Evolutionary conservation across 192 early-diverging fungal species (phyloP).

Genomic region (Rhizophagus sp.): DNA sequence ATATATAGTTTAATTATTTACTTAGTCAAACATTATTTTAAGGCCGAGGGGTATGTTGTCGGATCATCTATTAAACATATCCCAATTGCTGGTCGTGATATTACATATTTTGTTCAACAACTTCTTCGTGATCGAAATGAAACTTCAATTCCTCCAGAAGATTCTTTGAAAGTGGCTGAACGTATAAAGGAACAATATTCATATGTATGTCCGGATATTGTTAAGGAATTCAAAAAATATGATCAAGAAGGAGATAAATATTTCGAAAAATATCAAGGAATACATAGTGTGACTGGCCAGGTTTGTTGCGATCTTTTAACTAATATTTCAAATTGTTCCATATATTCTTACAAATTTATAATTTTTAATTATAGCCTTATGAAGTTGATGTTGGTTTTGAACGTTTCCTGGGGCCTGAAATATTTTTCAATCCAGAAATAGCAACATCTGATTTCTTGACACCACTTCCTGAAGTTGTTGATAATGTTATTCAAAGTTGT

Average conservation of each 20-base stretch:
- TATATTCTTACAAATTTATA: conserved; percentile 6
- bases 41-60: conserved; percentile 98
- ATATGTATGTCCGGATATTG: conserved; percentile 96
- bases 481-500: conserved; percentile 93
- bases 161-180: conserved; percentile 92
- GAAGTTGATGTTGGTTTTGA: conserved; percentile 97
- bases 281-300: conserved; percentile 85
- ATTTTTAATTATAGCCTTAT: conserved; percentile 65
- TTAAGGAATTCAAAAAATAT: conserved; percentile 94
- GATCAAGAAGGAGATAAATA: conserved; percentile 88
- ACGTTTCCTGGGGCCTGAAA: conserved; percentile 98
- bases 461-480: conserved; percentile 94
- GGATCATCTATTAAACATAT: conserved; percentile 98
- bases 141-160: conserved; percentile 93
- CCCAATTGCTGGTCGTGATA: conserved; percentile 97
- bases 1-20: too few species aligned
- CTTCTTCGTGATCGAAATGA: conserved; percentile 95
- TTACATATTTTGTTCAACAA: conserved; percentile 97
- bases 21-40: not conserved
- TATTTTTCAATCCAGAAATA: conserved; percentile 99
- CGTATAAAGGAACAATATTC: conserved; percentile 96
- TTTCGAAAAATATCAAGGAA: conserved; percentile 84
- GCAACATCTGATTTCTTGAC: conserved; percentile 95
- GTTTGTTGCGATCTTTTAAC: conserved; percentile 37
- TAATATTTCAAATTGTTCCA: not conserved